Evolutionary conservation across 108 stramenopile species (phyloP).

Genomic region (Stephanodiscus triporus): DNA sequence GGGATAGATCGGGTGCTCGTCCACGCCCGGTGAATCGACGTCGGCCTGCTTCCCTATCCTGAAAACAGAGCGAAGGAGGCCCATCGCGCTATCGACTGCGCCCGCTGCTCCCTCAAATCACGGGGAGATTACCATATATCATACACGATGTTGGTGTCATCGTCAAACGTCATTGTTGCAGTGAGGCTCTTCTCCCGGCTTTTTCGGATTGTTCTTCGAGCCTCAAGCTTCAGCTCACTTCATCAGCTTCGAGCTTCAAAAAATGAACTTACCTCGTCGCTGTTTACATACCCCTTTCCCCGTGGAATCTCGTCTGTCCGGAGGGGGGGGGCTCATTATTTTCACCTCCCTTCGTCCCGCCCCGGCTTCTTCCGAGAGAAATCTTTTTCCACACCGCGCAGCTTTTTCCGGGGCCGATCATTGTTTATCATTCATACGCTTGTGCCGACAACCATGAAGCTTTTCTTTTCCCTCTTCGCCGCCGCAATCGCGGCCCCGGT

Average conservation of each 20-base stretch:
- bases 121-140: no score
- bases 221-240: no score
- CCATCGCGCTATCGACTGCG: background rate
- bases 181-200: no score
- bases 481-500: conserved; percentile 55
- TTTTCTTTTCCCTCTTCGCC: conserved; percentile 57
- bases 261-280: background rate
- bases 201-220: no score
- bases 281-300: no score
- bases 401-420: background rate
- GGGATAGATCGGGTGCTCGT: conserved; percentile 1
- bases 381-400: background rate
- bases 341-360: no score
- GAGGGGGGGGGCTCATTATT: background rate
- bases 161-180: no score
- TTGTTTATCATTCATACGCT: background rate
- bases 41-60: background rate
- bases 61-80: background rate
- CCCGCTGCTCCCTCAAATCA: no score
- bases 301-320: no score
- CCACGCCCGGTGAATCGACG: background rate
- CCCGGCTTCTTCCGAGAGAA: background rate
- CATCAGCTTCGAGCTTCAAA: no score
- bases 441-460: conserved; percentile 60
- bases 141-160: no score